Evolutionary conservation across 2,329 filamentous ascomycete genomes (phyloP).

Genomic region (Cryphonectria parasitica): DNA sequence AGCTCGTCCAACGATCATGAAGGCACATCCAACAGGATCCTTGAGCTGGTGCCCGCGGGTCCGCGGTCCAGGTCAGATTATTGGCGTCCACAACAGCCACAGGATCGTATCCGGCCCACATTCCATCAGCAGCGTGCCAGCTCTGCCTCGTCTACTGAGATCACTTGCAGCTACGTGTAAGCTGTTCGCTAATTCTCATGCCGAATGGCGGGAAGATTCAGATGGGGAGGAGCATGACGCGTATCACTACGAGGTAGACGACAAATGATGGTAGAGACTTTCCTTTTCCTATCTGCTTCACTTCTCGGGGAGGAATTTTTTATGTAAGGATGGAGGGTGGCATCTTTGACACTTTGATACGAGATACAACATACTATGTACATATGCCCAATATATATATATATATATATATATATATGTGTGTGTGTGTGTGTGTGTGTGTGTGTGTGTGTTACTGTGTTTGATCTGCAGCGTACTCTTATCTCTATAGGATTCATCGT

Average conservation of each 20-base stretch:
- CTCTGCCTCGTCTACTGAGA: slow-evolving; percentile 27
- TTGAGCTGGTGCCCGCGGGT: too few relatives aligned
- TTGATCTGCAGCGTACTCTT: too few relatives aligned
- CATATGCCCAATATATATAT: not conserved
- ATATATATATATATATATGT: too few relatives aligned
- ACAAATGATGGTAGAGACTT: not conserved
- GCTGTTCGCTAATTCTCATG: not conserved
- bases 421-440: too few relatives aligned
- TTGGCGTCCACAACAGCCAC: too few relatives aligned
- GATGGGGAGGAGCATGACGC: not conserved
- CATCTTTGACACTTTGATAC: not conserved
- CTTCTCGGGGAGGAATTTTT: not conserved
- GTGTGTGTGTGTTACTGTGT: not conserved
- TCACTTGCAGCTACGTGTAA: slow-evolving; percentile 42
- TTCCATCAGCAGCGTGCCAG: too few relatives aligned
- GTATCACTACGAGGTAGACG: not conserved
- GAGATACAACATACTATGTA: not conserved
- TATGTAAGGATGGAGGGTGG: not conserved
- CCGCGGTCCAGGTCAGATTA: too few relatives aligned
- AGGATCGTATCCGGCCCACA: too few relatives aligned
- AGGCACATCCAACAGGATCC: too few relatives aligned
- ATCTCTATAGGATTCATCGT: too few relatives aligned
- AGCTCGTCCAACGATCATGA: too few relatives aligned
- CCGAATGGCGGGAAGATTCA: not conserved
- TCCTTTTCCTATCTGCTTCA: not conserved